These are phyloP conservation scores for Tarenaya hassleriana DNA, from an alignment of 345 rosid species.

Conservation along the genomic window DNA sequence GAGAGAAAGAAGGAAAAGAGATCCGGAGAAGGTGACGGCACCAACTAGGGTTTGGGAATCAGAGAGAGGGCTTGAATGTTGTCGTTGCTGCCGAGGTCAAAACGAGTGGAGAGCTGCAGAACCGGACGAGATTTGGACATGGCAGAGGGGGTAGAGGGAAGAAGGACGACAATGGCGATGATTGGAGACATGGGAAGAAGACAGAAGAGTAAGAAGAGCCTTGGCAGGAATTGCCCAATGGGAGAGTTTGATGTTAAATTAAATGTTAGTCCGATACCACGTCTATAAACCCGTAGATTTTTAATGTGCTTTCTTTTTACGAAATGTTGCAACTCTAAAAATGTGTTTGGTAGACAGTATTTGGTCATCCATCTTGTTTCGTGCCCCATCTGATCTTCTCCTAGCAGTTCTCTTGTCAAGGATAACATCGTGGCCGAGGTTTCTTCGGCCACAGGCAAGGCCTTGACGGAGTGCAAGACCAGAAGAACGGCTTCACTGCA, in stretches of 20 bases:
- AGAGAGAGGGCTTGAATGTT: constrained; percentile 41
- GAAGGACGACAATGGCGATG: constrained; percentile 7
- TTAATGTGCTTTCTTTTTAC: too few species aligned
- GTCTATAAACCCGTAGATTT: too few species aligned
- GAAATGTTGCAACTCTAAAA: too few species aligned
- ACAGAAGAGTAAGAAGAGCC: too few species aligned
- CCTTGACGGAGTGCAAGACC: constrained; percentile 41
- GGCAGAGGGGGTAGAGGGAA: constrained; percentile 10
- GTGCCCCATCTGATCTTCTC: constrained; percentile 26
- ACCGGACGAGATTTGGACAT: constrained; percentile 45
- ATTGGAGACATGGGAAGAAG: not conserved
- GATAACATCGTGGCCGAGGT: constrained; percentile 24
- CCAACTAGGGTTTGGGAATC: constrained; percentile 50
- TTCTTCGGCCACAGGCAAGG: constrained; percentile 23
- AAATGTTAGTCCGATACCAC: too few species aligned
- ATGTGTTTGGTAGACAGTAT: too few species aligned
- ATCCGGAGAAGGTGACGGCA: constrained; percentile 63
- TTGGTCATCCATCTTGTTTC: too few species aligned
- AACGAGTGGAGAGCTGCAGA: constrained; percentile 45
- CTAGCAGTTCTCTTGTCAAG: constrained; percentile 27
- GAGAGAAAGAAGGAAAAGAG: constrained; percentile 52
- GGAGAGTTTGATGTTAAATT: too few species aligned
- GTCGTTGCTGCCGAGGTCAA: constrained; percentile 43
- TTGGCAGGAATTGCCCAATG: too few species aligned
- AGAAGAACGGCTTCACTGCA: constrained; percentile 62